Base-by-base conservation (phyloP, 2,329 filamentous ascomycete genomes). In the Colletotrichum zoysiae region DNA sequence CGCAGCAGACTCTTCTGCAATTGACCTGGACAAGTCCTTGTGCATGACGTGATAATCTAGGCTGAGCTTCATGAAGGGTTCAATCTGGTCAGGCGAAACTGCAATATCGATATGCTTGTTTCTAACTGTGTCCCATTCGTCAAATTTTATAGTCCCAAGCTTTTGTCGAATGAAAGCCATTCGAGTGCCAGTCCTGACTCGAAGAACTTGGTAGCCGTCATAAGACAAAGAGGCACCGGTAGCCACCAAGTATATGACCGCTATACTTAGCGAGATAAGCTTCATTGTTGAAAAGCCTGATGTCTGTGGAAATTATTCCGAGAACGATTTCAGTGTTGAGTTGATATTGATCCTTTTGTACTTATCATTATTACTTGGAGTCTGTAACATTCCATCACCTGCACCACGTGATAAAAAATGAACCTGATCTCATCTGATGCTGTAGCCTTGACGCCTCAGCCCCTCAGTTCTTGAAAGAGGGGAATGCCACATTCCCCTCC, bases 11-110 rank as follows among this genome's bases (percentile, higher is more conserved):
- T 82, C 80, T 0, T 75, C 74, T 1, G 71, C 62, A 58, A 81
- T 79, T 0, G 78, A 80, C 3, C 67, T 74, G 1, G 76, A 78
- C 1, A 81, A 75, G 48, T 81, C 74, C 30, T 77, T 67, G 46
- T 80, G 78, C 70, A 80, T 75, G 42, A 77, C 73, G 30, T 74
- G 71, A 55, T 77, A 78, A 30, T 80, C 75, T 16, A 82, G 76
- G 0, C 74, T 75, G 12, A 82, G 75, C 3, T 63, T 68, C 63
- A 78, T 71, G 67, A 82, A 80, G 7, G 73, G 66, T 3, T 44
- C 63, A 9, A 81, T 42, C 30, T 81, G 75, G 20, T 74, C 74
- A 8, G 81, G 79, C 0, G 77, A 70, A n/a, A 82, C 64, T 26
- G 78, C 75, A 30, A 82, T 75, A 61, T 82, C 80, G 7, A 82